Base-by-base conservation (phyloP, 768 basidiomycete species). In the Nidularia sp. region DNA sequence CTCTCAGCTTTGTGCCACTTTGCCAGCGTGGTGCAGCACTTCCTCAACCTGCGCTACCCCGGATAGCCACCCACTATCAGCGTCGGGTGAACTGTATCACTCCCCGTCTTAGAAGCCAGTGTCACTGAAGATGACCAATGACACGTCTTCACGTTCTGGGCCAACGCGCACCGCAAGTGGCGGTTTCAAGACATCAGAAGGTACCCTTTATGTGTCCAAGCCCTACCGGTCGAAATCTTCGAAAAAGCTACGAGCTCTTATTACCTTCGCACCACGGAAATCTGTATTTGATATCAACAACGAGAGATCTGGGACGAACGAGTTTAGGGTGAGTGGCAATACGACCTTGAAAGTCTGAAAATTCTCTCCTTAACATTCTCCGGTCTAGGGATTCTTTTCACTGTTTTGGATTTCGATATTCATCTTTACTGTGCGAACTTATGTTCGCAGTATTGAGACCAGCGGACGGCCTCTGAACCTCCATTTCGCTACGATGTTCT, bases 341-440 rank as follows among this genome's bases (percentile, higher is more conserved):
- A 18, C 18, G 18, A 18, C 18, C 18, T 18, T 18, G 18, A 18
- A 18, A 18, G 18, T 18, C 18, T 18, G 18, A 18, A 18, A 18
- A 18, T 18, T 18, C 18, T 18, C 18, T 18, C 18, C 18, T 18
- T 18, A 18, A 18, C 18, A 18, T 18, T 1, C 1, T 18, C 18
- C 18, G 18, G 18, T 48, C 53, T 59, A 90, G 86, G 96, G 96
- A 1, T 98, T 98, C 74, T 98, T 93, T 69, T 83, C 89, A 3
- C 79, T 98, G 47, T 98, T 98, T 72, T 98, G 97, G 85, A 84
- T 90, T 51, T 86, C 86, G 18, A 81, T 95, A 57, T 93, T 90
- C 60, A 79, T 96, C 47, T 85, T 93, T 62, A 81, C 86, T 8
- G 64, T 93, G 39, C 79, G 86, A 58, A 90, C 89, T 3, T 92